Base-by-base conservation (phyloP, 1,284 basidiomycete species). In the Leccinum fallax region DNA sequence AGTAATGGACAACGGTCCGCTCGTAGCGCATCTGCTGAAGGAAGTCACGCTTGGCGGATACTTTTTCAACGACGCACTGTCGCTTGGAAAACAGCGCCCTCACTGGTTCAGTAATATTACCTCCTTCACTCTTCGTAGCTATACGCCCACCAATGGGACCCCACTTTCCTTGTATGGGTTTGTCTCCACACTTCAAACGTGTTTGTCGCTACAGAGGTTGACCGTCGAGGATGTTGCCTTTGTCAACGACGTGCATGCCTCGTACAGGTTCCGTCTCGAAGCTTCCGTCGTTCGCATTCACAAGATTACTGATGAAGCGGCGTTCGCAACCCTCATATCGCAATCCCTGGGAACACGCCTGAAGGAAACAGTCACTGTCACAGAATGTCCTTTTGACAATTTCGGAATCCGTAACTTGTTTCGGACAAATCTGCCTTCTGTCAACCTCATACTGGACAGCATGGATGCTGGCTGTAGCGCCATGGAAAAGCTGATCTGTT, bases 171-270 rank as follows among this genome's bases (percentile, higher is more conserved):
- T 64, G 38, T 19, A 58, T 36, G 16, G 28, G 7, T 63, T 64
- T 28, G 32, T 54, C 51, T 38, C 55, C 7, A 36, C 19, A 16
- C 24, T 65, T 16, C 55, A 64, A 32, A 38, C 52, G 10, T 64
- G 61, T n/a, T 11, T 7, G 3, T 51, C 36, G 5, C 32, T 64
- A 21, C 28, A 59, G 46, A 53, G 11, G 43, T 26, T 63, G 52
- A 43, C 19, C 6, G 30, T 64, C 11, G 64, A 64, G 36, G 46
- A 63, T 26, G 11, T 59, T 7, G 5, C 36, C 16, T 64, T 63
- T 19, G 32, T 55, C 61, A 63, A 66, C 52, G 64, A 64, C 21
- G n/a, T 66, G 13, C 60, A 52, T 43, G n/a, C 64, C 26, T 63
- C 53, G 28, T 19, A 36, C 26, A 66, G 61, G 34, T 66, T 66